These are phyloP conservation scores for Hyaloscypha variabilis DNA, from an alignment of 495 filamentous ascomycete species.

Conservation along the genomic window DNA sequence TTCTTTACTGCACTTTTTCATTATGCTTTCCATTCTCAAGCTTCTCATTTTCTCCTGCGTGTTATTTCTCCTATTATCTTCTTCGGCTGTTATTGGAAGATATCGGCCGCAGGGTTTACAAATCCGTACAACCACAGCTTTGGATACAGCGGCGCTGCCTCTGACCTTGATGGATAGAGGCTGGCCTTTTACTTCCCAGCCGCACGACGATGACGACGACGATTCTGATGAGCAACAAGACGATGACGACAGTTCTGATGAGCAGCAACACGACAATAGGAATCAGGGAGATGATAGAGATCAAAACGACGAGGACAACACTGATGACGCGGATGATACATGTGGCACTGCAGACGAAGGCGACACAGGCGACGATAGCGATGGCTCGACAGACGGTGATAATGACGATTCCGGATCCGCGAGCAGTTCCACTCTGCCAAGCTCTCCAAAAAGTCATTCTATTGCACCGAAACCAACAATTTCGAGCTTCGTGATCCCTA, in stretches of 20 bases:
- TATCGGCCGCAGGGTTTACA: not conserved
- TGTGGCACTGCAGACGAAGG: not conserved
- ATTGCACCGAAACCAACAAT: too few species aligned
- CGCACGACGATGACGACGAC: too few species aligned
- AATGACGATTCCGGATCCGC: too few species aligned
- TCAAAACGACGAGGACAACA: too few species aligned
- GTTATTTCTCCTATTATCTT: conserved; percentile 13
- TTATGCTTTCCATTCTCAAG: conserved; percentile 19
- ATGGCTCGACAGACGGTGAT: too few species aligned
- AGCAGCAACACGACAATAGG: too few species aligned
- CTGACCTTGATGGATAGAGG: not conserved
- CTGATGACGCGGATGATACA: not conserved
- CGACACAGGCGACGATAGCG: not conserved
- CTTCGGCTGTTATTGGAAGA: conserved; percentile 11
- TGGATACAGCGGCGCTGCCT: not conserved
- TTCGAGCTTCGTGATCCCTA: too few species aligned
- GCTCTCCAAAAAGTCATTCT: too few species aligned
- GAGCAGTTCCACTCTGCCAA: too few species aligned
- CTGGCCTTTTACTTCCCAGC: not conserved
- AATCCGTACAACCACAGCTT: not conserved
- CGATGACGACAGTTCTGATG: not conserved
- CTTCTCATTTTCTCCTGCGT: not conserved
- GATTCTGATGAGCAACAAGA: not conserved
- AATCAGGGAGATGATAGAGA: too few species aligned
- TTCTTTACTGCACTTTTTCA: conserved; percentile 5